Percentiles rank a stretch among this genome's conserved stretches.
Conservation (phyloP, 768 basidiomycete species). For the Mycena sanguinolenta region DNA sequence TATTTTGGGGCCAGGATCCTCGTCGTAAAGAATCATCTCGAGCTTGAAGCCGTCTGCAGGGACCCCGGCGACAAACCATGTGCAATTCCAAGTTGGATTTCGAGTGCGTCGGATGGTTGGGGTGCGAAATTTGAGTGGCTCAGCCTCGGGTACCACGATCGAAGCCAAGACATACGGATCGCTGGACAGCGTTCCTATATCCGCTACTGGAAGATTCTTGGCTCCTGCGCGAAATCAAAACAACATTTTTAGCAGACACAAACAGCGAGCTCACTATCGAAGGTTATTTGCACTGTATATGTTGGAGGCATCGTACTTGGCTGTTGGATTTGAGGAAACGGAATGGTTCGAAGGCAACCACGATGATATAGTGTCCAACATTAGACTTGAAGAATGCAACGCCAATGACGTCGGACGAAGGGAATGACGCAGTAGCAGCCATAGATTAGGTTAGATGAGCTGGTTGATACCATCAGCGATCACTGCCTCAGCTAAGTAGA, state of each 20-base stretch:
- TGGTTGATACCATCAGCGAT: no score
- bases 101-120: constrained; percentile 38
- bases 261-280: constrained; percentile 18
- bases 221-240: constrained; percentile 11
- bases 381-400: background rate
- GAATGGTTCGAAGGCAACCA: background rate
- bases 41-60: constrained; percentile 38
- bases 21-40: constrained; percentile 38
- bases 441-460: constrained; percentile 17
- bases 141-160: constrained; percentile 22
- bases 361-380: no score
- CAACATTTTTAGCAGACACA: background rate
- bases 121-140: constrained; percentile 38
- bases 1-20: constrained; percentile 35
- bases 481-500: no score
- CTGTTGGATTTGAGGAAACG: background rate
- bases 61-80: constrained; percentile 40
- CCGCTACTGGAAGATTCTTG: constrained; percentile 38
- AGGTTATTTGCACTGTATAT: constrained; percentile 33
- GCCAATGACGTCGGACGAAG: background rate
- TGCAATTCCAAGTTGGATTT: constrained; percentile 37
- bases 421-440: background rate
- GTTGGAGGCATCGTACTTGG: constrained; percentile 31
- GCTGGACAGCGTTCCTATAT: constrained; percentile 40
- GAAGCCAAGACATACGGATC: constrained; percentile 41